phyloP scores from a whole-genome alignment of 495 filamentous ascomycete species.

The Penicillium paxilli region DNA sequence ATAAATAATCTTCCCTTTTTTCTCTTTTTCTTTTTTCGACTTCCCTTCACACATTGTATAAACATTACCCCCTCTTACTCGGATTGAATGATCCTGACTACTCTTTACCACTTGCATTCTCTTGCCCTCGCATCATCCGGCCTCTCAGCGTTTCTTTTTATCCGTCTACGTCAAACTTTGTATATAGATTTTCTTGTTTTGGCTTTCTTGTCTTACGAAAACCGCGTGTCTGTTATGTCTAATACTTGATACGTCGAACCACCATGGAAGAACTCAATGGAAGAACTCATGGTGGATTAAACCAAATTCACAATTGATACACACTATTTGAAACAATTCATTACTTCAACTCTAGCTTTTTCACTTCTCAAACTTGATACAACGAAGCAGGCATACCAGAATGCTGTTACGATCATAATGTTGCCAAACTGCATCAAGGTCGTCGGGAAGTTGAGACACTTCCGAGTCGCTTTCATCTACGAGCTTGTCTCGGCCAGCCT shows the following conservation, averaged over 20 bases:
- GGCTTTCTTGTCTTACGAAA: not conserved
- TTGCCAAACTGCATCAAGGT: too few species aligned
- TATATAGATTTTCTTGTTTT: not conserved
- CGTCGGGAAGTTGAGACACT: too few species aligned
- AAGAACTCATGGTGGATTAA: not conserved
- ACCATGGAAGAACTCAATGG: too few species aligned
- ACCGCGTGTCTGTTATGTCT: not conserved
- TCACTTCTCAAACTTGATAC: too few species aligned
- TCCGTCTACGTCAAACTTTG: not conserved
- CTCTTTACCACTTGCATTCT: not conserved
- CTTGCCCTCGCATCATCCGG: not conserved
- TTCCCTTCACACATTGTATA: conserved; percentile 11
- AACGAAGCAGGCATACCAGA: too few species aligned
- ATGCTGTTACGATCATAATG: too few species aligned
- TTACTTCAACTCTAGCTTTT: too few species aligned
- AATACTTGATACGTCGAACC: not conserved
- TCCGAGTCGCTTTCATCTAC: too few species aligned
- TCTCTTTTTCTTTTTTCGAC: too few species aligned
- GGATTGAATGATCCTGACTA: not conserved
- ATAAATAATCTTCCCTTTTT: not conserved
- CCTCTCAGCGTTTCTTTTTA: not conserved
- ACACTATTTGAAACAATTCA: not conserved
- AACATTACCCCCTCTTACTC: not conserved
- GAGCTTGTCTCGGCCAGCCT: too few species aligned
- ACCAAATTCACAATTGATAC: not conserved